Evolutionary conservation across 352 stramenopile genomes (phyloP), one percentile per base, ranked within the genome.

Genomic region (Globisporangium nunn): DNA sequence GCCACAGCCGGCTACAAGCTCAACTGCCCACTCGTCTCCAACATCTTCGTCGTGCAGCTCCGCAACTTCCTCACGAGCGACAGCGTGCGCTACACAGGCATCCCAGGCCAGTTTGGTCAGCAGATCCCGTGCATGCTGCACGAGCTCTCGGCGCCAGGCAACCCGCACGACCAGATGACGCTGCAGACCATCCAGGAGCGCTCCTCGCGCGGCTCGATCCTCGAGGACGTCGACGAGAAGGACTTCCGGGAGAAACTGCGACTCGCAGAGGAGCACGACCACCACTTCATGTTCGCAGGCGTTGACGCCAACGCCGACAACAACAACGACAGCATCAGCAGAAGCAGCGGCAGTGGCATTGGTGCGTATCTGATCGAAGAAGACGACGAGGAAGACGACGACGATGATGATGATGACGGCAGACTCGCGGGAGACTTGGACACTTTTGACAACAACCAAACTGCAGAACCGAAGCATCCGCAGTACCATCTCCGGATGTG

Each of bases 1-100:
- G 75, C 66, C 12, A 81, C 77, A 15, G 76, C 69, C 47, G 54
- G 73, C 29, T 80, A 76, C 28, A 73, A 65, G 28, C 81, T 79
- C 52, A 76, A 71, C 54, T 91, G 81, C 58, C 67, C 66, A 10
- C 68, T 86, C 12, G 70, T 91, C 40, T 58, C 70, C 31, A 54
- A 72, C 43, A 65, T 69, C 49, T 84, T 85, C 44, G 68, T 70
- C 14, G 64, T 81, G 29, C 76, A 87, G 49, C 48, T 88, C 29
- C 68, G 78, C 11, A 78, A 63, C 7, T 91, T 91, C 57, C 53
- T 91, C 18, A 85, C 74, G 10, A 71, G 67, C 17, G 81, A 84
- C 31, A 64, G 64, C 28, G 70, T 75, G 50, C 66, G 65, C 12
- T 84, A 75, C 64, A 64, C 63, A 18, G 63, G 64, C 15, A 73